Evolutionary conservation across 495 filamentous ascomycete species (phyloP), one percentile per base, ranked within the genome.

Genomic region (Penicillium maclennaniae): DNA sequence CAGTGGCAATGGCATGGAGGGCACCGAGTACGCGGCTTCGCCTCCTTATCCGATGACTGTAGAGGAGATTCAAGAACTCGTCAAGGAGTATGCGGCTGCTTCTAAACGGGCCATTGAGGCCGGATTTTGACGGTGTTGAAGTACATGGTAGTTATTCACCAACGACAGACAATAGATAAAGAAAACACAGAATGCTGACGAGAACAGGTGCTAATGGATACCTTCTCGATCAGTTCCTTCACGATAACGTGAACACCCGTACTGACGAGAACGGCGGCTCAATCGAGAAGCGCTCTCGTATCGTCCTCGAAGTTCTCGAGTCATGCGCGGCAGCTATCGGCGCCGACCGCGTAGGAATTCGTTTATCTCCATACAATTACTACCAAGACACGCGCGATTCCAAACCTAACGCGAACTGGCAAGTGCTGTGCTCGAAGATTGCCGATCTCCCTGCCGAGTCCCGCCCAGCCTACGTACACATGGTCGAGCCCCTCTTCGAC

Each of bases 61-160:
- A 8, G 67, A 71, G 26, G 72, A 79, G 2, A 79, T 82, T 49
- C 55, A 71, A 52, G 53, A 68, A 5, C 21, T 62, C 55, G 16
- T 80, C 58, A 14, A 68, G 56, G 63, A 69, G 14, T 88, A 84
- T 49, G 82, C 74, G 3, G 55, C 69, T 7, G 86, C 85, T 15
- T 81, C 86, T 0, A 66, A 72, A 59, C 78, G 79, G 43, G 83
- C 85, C 1, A 73, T 84, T 1, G 72, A 73, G 44, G 86, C 84
- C 7, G 87, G 86, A 8, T 82, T 82, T 82, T 53, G 80, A 84
- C 50, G 79, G 79, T 2, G 73, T 83, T 7, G 81, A 84, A 51
- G 43, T 83, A 9, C 79, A 84, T 54, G 78, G 72, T 60, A 70
- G 71, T 7, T 37, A 1, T 4, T 1, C 10, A 26, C 1, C 15